These are phyloP conservation scores for Annona cherimola DNA, from an alignment of 164 flowering plant genomes.

Conservation along the genomic window DNA sequence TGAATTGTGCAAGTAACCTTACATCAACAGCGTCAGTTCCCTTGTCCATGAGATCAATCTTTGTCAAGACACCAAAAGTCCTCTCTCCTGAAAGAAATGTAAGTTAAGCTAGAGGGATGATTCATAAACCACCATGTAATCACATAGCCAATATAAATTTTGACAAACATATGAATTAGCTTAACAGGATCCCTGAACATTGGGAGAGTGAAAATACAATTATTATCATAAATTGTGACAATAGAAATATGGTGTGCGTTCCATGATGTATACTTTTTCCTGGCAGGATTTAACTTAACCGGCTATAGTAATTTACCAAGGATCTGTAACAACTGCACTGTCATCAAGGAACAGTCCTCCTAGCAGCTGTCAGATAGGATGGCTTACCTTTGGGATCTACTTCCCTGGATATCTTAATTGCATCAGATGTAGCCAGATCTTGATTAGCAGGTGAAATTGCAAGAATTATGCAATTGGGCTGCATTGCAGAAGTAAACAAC, in stretches of 20 bases:
- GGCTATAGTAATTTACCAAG: no score
- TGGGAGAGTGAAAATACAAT: background rate
- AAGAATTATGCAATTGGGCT: conserved; percentile 90
- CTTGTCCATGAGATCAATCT: conserved; percentile 97
- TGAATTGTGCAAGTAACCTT: conserved; percentile 27
- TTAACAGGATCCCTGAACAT: background rate
- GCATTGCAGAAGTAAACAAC: conserved; percentile 20
- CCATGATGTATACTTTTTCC: background rate
- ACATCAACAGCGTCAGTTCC: conserved; percentile 97
- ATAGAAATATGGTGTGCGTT: background rate
- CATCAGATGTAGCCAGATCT: conserved; percentile 99
- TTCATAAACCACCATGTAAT: background rate
- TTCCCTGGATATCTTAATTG: conserved; percentile 90
- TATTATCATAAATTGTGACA: background rate
- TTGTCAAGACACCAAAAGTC: conserved; percentile 86
- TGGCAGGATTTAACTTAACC: background rate
- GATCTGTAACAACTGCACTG: background rate
- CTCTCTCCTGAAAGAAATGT: conserved; percentile 55
- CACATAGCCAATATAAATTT: background rate
- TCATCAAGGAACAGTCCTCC: background rate
- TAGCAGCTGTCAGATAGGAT: background rate
- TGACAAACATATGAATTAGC: background rate
- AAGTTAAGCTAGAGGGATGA: background rate
- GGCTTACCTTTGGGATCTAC: conserved; percentile 82
- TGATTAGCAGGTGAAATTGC: conserved; percentile 98